These are phyloP conservation scores for Nicotiana tabacum DNA, from an alignment of 257 asterid genomes.

Conservation along the genomic window DNA sequence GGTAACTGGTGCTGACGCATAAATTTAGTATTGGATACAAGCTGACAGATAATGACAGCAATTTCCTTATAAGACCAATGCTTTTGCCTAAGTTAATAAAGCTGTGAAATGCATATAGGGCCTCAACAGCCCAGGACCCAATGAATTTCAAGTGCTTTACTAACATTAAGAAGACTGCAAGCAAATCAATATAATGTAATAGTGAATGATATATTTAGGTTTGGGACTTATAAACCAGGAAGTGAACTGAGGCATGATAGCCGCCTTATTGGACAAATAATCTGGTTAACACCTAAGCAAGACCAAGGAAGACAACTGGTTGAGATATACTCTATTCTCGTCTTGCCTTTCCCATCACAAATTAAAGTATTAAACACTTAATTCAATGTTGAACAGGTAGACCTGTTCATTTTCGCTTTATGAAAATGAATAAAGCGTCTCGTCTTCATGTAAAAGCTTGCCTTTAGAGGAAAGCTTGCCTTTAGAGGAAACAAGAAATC, in stretches of 20 bases:
- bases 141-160: background rate
- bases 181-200: background rate
- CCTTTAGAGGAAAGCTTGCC: background rate
- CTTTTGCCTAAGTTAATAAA: background rate
- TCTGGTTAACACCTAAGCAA: background rate
- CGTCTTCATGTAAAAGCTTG: background rate
- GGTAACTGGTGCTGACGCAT: background rate
- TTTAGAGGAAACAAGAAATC: background rate
- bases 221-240: background rate
- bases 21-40: background rate
- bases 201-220: background rate
- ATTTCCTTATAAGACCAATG: background rate
- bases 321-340: background rate
- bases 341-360: background rate
- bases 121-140: background rate
- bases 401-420: background rate
- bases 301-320: background rate
- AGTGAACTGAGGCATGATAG: background rate
- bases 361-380: background rate
- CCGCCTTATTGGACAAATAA: background rate
- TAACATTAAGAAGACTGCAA: background rate
- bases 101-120: background rate
- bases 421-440: background rate
- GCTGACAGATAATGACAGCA: background rate
- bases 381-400: background rate